Evolutionary conservation across 106 monocot genomes (phyloP), one percentile per base, ranked within the genome.

Genomic region (Platanthera zijinensis): DNA sequence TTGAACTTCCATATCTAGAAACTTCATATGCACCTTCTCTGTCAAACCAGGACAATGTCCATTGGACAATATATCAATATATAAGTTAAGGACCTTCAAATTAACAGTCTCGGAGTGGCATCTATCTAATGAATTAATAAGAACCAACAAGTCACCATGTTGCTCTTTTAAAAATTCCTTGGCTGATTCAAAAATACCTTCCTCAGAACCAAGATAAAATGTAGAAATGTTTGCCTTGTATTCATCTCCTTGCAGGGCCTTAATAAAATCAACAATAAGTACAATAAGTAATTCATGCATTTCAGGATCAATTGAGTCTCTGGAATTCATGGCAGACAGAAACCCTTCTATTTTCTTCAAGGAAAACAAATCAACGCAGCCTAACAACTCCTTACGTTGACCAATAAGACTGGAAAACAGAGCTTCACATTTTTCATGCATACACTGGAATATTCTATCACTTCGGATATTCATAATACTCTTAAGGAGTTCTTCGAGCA

Each of bases 41-140:
- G 79, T 81, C 47, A 99, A 78, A 63, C 72, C 71, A 78, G 90
- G 78, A 10, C 82, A 93, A 78, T 75, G 49, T 21, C 83, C 85
- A 78, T 77, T 52, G 50, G 75, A 59, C 53, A 99, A 57, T 39
- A 99, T 78, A 81, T 90, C 86, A 81, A 82, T 77, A 81, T 90
- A 88, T 30, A 99, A 90, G 66, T 84, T 84, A 8, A 99, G 77
- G 64, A 94, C 92, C 78, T 92, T 92, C 80, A 90, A 67, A 81
- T 90, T 99, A 52, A 92, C 79, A 9, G 79, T 56, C 82, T 90
- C 99, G 48, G 92, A 86, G 67, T 80, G 71, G 72, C 99, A 92
- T 53, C 81, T 88, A 74, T 90, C 90, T 67, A 99, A 79, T 74
- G 92, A 80, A 88, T 87, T 73, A 25, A 94, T 57, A 32, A 99